A percentile compares a stretch with the other conserved stretches of the same genome.
These are phyloP conservation scores for Obba rivulosa DNA, from an alignment of 768 basidiomycete genomes.

Conservation along the genomic window DNA sequence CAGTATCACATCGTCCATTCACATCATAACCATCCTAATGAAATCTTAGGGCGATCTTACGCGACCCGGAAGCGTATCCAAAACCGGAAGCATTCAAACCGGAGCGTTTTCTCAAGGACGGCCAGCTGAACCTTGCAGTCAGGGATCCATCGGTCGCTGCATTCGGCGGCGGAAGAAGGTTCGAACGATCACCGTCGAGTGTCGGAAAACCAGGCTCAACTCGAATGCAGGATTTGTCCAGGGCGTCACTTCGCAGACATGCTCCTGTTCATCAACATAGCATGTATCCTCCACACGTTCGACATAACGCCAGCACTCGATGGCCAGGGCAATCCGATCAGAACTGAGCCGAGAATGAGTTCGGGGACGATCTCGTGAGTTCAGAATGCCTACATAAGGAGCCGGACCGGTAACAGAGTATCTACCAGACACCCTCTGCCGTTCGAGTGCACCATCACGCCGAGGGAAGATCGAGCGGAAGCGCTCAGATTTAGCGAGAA, in stretches of 20 bases:
- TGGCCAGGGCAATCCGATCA: constrained; percentile 34
- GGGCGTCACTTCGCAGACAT: constrained; percentile 9
- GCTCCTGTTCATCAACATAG: not conserved
- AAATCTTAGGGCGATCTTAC: constrained; percentile 33
- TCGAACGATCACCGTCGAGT: not conserved
- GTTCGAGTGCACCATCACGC: not conserved
- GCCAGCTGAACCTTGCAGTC: not conserved
- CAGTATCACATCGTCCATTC: not conserved
- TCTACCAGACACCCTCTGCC: not conserved
- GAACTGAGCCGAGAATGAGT: constrained; percentile 31
- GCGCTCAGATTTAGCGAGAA: no score
- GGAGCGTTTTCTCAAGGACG: constrained; percentile 27
- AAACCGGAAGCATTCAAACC: constrained; percentile 31
- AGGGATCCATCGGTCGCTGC: constrained; percentile 8
- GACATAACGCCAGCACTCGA: constrained; percentile 38
- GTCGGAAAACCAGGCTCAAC: not conserved
- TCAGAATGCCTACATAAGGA: not conserved
- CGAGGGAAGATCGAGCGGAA: not conserved
- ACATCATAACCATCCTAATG: not conserved
- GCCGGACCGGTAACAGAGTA: not conserved
- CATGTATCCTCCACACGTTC: constrained; percentile 15
- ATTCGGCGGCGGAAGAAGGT: constrained; percentile 14
- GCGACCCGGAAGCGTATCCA: constrained; percentile 31
- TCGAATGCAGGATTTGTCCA: constrained; percentile 8
- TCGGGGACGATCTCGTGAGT: constrained; percentile 40